Evolutionary conservation across 2,329 filamentous ascomycete genomes (phyloP).

Genomic region (Calonectria henricotiae): DNA sequence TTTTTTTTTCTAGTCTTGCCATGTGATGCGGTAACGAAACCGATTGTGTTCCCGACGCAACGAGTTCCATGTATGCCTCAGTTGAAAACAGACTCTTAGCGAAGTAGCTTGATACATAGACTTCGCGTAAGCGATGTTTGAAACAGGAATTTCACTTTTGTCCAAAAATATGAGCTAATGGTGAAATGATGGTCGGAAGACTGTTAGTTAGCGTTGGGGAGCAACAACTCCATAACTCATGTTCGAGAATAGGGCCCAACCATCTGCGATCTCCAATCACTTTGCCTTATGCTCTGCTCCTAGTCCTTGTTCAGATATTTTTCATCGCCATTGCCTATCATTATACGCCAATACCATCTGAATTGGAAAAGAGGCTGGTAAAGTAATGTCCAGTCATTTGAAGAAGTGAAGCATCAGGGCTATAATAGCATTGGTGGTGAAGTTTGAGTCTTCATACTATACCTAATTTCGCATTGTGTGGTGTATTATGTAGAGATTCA

Average conservation of each 20-base stretch:
- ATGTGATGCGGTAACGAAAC: background rate
- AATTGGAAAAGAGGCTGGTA: too few relatives aligned
- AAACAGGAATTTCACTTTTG: background rate
- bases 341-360: background rate
- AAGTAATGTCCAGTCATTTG: too few relatives aligned
- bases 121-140: background rate
- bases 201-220: background rate
- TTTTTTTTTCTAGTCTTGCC: background rate
- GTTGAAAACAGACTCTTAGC: background rate
- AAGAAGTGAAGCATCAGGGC: background rate
- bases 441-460: too few relatives aligned
- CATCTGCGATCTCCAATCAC: background rate
- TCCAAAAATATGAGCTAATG: background rate
- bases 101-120: background rate
- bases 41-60: background rate
- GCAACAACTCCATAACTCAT: background rate
- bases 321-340: background rate
- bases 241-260: background rate
- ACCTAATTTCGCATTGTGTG: too few relatives aligned
- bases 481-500: too few relatives aligned
- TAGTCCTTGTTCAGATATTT: background rate
- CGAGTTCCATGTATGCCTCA: conserved; percentile 11
- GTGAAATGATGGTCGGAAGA: background rate
- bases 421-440: background rate
- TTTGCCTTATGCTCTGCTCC: too few relatives aligned